Conservation (phyloP, 345 rosid genomes). For the Combretum micranthum region DNA sequence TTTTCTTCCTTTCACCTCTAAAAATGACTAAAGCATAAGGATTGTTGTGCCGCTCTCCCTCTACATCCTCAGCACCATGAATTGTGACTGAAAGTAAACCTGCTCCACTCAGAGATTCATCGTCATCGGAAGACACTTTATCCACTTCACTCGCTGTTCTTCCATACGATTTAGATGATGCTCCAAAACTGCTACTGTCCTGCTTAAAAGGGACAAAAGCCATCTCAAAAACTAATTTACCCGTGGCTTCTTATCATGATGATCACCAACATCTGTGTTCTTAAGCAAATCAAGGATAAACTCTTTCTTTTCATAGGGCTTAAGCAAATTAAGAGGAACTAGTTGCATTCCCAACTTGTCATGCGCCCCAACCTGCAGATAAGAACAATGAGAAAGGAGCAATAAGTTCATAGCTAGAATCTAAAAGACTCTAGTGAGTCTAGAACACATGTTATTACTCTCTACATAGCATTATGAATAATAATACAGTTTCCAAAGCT, state of each 20-base stretch:
- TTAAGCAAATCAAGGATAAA: constrained; percentile 34
- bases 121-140: constrained; percentile 3
- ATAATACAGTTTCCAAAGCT: too few relatives aligned
- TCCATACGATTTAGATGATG: constrained; percentile 10
- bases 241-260: constrained; percentile 31
- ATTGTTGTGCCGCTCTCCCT: constrained; percentile 39
- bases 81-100: constrained; percentile 36
- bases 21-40: constrained; percentile 37
- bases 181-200: constrained; percentile 19
- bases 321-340: constrained; percentile 28
- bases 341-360: constrained; percentile 48
- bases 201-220: constrained; percentile 39
- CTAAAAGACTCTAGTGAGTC: too few relatives aligned
- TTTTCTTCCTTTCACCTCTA: constrained; percentile 46
- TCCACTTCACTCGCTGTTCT: constrained; percentile 9
- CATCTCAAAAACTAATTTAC: constrained; percentile 36
- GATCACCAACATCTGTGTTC: constrained; percentile 22
- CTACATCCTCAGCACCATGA: constrained; percentile 39
- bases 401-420: too few relatives aligned
- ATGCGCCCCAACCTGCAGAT: constrained; percentile 36
- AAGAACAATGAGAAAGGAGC: background rate
- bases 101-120: constrained; percentile 10
- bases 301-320: constrained; percentile 24
- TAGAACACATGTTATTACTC: too few relatives aligned
- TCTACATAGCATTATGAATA: too few relatives aligned